Conservation (phyloP, 371 early-diverging fungal genomes). For the Mycotypha africana region DNA sequence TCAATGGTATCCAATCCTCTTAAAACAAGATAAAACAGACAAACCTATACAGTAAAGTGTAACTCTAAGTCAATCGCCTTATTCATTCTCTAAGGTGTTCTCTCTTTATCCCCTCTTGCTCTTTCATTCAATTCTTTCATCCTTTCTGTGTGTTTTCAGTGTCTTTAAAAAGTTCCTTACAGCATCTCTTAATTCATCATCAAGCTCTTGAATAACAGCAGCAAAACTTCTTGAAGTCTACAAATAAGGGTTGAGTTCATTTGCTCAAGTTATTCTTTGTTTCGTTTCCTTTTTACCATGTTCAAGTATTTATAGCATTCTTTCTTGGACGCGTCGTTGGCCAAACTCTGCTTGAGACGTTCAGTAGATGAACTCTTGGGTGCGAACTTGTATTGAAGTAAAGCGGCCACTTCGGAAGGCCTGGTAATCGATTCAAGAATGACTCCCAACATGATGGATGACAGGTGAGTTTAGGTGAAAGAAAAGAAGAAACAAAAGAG, state of each 20-base stretch:
- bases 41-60: conserved; percentile 38
- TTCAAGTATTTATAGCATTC: conserved; percentile 88
- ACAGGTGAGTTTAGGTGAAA: not conserved
- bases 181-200: conserved; percentile 81
- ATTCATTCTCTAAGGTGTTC: too few relatives aligned
- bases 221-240: conserved; percentile 94
- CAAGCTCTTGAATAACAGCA: conserved; percentile 90
- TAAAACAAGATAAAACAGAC: conserved; percentile 90
- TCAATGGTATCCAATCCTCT: conserved; percentile 97
- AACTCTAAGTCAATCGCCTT: too few relatives aligned
- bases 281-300: conserved; percentile 26
- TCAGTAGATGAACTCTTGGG: conserved; percentile 48
- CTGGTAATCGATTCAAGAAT: conserved; percentile 66
- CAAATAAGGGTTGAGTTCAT: not conserved
- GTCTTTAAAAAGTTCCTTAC: conserved; percentile 37
- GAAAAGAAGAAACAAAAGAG: conserved; percentile 6
- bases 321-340: conserved; percentile 53
- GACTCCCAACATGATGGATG: conserved; percentile 16
- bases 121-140: too few relatives aligned
- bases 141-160: too few relatives aligned
- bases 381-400: conserved; percentile 71
- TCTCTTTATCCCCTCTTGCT: too few relatives aligned
- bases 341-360: conserved; percentile 38
- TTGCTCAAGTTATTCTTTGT: not conserved
- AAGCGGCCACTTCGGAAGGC: conserved; percentile 83